Evolutionary conservation across 306 rosid genomes (phyloP), one percentile per base, ranked within the genome.

Genomic region (Begonia loranthoides): DNA sequence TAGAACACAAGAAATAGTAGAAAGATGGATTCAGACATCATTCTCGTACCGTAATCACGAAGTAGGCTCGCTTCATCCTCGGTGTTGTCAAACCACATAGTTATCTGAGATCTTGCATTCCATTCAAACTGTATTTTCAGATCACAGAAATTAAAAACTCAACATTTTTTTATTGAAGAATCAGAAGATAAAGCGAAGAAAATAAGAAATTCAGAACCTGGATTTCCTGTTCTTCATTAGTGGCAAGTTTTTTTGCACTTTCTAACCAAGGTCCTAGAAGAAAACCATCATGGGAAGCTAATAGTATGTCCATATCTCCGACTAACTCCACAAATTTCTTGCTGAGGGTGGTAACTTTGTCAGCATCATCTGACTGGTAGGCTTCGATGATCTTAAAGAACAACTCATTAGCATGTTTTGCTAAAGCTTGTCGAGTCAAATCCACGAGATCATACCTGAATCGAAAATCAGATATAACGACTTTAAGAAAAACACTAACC

Each of bases 11-110:
- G 39, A 14, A 45, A 3, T 12, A 10, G 1, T 33, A 10, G 2
- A 15, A 17, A 33, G 36, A 38, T 52, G 14, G 36, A 7, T 43
- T 17, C 19, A 58, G 15, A 52, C 43, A 51, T 75, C 9, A 7
- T 28, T 28, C 36, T 5, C 36, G 6, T 82, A 90, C 97, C 92
- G 67, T 90, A 85, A 67, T 82, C 97, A 60, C 82, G 95, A 74
- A 85, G 95, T 66, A 51, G 49, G 87, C 97, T 85, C 70, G 76
- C 92, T 14, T 76, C 60, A 58, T 71, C 71, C 65, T 50, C 53
- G 51, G 83, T 90, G 62, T 70, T 80, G 51, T 90, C 97, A 58
- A 53, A 82, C 97, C 97, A 90, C 97, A 85, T 85, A n/a, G 97
- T 79, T 61, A 89, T 87, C 65, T 82, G 97, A 0, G 94, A 82